Conservation (phyloP, 163 green algal genomes). For the Chloroidium sp. region DNA sequence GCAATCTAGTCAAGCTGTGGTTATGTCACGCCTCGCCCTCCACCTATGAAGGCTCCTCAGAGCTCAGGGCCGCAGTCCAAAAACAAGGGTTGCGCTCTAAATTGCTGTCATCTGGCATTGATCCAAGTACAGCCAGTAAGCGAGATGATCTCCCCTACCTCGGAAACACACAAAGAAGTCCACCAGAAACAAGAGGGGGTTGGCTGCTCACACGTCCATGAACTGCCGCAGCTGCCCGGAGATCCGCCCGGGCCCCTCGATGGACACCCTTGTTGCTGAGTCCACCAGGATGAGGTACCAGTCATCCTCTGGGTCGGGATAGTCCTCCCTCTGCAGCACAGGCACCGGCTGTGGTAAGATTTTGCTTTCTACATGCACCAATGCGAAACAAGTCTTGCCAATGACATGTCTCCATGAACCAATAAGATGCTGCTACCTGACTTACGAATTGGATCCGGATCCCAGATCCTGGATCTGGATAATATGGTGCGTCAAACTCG, state of each 20-base stretch:
- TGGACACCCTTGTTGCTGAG: neutral
- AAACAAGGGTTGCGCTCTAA: neutral
- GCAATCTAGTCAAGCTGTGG: too few relatives aligned
- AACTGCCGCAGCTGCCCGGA: neutral
- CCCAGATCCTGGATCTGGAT: too few relatives aligned
- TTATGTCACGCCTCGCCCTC: too few relatives aligned
- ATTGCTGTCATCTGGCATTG: neutral
- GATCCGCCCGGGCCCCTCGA: neutral
- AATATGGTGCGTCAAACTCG: too few relatives aligned
- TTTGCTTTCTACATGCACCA: neutral
- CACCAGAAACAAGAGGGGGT: too few relatives aligned
- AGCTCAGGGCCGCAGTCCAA: too few relatives aligned
- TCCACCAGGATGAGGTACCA: neutral
- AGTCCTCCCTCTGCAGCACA: neutral
- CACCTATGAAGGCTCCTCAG: too few relatives aligned
- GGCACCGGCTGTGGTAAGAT: neutral
- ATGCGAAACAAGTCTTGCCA: neutral
- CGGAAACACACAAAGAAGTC: neutral
- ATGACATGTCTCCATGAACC: neutral
- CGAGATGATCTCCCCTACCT: neutral
- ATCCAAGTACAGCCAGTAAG: neutral
- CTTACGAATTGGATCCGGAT: neutral
- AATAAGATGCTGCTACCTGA: neutral
- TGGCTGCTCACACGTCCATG: neutral
- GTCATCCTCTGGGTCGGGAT: neutral